Percentiles rank a stretch among this genome's conserved stretches.
Evolutionary conservation across 495 filamentous ascomycete species (phyloP).

Genomic region (Penicillium canescens): DNA sequence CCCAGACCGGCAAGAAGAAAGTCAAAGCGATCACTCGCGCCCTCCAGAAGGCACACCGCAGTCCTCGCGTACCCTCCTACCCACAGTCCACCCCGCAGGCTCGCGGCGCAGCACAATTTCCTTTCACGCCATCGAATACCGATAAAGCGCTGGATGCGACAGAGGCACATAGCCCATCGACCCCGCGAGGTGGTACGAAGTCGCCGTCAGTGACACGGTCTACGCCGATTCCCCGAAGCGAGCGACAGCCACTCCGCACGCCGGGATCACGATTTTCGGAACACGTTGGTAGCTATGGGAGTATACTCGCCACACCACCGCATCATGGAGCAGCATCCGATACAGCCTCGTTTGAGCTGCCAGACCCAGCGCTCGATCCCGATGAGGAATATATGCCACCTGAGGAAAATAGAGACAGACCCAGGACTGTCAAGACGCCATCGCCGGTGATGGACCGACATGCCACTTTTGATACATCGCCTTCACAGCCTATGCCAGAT

Average conservation of each 20-base stretch:
- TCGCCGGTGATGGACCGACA: slow-evolving; percentile 31
- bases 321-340: slow-evolving; percentile 29
- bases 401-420: slow-evolving; percentile 15
- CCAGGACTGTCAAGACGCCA: slow-evolving; percentile 17
- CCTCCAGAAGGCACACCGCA: slow-evolving; percentile 58
- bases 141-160: slow-evolving; percentile 26
- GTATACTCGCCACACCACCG: slow-evolving; percentile 69
- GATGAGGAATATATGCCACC: slow-evolving; percentile 31
- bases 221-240: slow-evolving; percentile 25
- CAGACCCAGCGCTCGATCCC: slow-evolving; percentile 68
- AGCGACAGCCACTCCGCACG: slow-evolving; percentile 41
- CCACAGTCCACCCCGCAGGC: slow-evolving; percentile 29
- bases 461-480: slow-evolving; percentile 13
- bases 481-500: slow-evolving; percentile 6
- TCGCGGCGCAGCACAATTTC: slow-evolving; percentile 22
- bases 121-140: slow-evolving; percentile 12
- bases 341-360: slow-evolving; percentile 62
- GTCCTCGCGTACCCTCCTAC: slow-evolving; percentile 50
- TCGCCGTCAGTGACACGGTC: slow-evolving; percentile 21
- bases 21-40: slow-evolving; percentile 78
- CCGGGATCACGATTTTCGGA: slow-evolving; percentile 42
- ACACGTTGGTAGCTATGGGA: slow-evolving; percentile 63
- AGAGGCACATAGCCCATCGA: slow-evolving; percentile 12
- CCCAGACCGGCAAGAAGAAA: slow-evolving; percentile 78
- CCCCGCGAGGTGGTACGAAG: slow-evolving; percentile 12